A percentile compares a stretch with the other conserved stretches of the same genome.
Evolutionary conservation across 1,284 basidiomycete genomes (phyloP).

Genomic region (Microbotryum lychnidis-dioicae): DNA sequence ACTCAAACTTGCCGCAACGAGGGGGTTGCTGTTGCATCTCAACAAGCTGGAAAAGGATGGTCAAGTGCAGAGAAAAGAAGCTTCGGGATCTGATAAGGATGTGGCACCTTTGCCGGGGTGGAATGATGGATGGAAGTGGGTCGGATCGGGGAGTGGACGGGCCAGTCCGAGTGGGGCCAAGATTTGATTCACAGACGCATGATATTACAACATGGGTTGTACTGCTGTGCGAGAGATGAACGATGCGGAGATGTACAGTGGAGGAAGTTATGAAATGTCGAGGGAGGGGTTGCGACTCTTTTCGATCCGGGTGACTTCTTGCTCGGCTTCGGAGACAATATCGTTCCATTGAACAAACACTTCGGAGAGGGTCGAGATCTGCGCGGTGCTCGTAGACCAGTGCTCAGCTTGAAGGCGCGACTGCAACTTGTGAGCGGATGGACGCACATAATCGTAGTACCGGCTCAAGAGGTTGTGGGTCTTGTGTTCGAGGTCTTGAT

Average conservation of each 20-base stretch:
- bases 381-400: background rate
- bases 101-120: background rate
- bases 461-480: conserved; percentile 21
- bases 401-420: background rate
- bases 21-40: conserved; percentile 63
- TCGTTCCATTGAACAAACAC: conserved; percentile 36
- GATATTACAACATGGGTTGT: background rate
- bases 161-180: background rate
- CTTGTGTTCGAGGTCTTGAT: conserved; percentile 21
- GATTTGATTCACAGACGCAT: background rate
- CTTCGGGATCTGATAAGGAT: background rate
- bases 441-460: conserved; percentile 35
- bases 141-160: background rate
- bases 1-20: conserved; percentile 64
- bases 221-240: too few species aligned
- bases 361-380: conserved; percentile 35
- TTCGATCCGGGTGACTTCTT: background rate
- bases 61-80: conserved; percentile 42
- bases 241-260: background rate
- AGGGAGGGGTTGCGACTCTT: background rate
- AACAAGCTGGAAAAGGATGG: conserved; percentile 63
- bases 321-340: conserved; percentile 29
- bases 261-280: background rate
- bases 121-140: conserved; percentile 9
- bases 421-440: too few species aligned